Evolutionary conservation across 306 rosid species (phyloP).

Genomic region (Carpinus fangiana): DNA sequence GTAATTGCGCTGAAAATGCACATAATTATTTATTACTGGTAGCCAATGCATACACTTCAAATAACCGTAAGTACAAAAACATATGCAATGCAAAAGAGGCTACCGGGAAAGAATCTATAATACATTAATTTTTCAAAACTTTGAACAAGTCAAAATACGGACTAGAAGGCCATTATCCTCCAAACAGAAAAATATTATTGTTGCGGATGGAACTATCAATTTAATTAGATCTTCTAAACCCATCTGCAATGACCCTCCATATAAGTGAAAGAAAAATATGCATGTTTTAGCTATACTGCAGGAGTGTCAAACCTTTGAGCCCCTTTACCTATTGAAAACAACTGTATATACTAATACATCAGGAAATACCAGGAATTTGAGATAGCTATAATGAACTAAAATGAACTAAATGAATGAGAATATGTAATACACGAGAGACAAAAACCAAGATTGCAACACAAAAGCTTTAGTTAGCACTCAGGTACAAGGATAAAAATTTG

Average conservation of each 20-base stretch:
- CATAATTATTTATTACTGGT: neutral
- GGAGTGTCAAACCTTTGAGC: neutral
- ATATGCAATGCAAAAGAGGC: neutral
- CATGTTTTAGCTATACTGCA: neutral
- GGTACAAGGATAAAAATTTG: neutral
- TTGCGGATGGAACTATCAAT: constrained; percentile 9
- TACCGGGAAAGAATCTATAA: neutral
- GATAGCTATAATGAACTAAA: neutral
- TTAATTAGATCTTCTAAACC: neutral
- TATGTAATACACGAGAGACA: neutral
- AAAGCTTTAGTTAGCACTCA: neutral
- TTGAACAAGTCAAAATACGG: neutral
- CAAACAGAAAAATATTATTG: constrained; percentile 12
- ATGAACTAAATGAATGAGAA: neutral
- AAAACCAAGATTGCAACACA: constrained; percentile 2
- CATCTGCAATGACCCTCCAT: constrained; percentile 13
- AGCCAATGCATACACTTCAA: neutral
- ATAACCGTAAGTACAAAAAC: neutral
- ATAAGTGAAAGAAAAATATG: neutral
- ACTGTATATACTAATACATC: neutral
- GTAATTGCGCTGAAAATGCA: constrained; percentile 77
- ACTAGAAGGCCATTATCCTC: neutral
- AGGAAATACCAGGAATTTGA: neutral
- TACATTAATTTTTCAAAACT: neutral
- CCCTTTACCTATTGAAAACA: neutral